Evolutionary conservation across 495 filamentous ascomycete genomes (phyloP).

Genomic region (Bacidia gigantensis): DNA sequence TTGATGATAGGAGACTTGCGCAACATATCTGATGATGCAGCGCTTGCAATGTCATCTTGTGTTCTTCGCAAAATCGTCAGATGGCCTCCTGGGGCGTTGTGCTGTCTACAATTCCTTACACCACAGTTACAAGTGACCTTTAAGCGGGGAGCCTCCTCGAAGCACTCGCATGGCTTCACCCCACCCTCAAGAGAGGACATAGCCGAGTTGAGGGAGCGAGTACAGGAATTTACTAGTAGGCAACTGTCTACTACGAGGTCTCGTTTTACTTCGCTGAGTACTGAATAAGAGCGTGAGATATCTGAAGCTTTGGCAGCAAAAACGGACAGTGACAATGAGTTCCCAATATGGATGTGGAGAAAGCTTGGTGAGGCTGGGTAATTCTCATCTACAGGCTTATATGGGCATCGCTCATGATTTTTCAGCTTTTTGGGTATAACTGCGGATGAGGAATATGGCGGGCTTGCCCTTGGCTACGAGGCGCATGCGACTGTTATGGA

Average conservation of each 20-base stretch:
- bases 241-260: background rate
- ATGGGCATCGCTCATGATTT: constrained; percentile 7
- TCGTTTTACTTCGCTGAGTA: background rate
- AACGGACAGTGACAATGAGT: constrained; percentile 77
- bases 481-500: constrained; percentile 96
- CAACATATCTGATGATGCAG: background rate
- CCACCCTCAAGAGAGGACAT: constrained; percentile 66
- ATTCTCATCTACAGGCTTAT: background rate
- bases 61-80: background rate
- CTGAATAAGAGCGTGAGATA: constrained; percentile 38
- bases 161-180: constrained; percentile 73
- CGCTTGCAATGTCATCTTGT: background rate
- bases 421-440: constrained; percentile 76
- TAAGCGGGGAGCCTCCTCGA: constrained; percentile 45
- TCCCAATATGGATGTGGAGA: constrained; percentile 83
- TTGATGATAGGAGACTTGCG: background rate
- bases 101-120: background rate
- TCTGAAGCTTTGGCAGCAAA: constrained; percentile 63
- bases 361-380: constrained; percentile 80
- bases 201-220: constrained; percentile 70
- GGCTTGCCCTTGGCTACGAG: constrained; percentile 87
- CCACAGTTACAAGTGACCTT: background rate
- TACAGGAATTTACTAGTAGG: constrained; percentile 66
- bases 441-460: constrained; percentile 86
- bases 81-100: background rate